Evolutionary conservation across 176 grass and related monocot genomes (phyloP), one percentile per base, ranked within the genome.

Genomic region (Dendrocalamus sinicus): DNA sequence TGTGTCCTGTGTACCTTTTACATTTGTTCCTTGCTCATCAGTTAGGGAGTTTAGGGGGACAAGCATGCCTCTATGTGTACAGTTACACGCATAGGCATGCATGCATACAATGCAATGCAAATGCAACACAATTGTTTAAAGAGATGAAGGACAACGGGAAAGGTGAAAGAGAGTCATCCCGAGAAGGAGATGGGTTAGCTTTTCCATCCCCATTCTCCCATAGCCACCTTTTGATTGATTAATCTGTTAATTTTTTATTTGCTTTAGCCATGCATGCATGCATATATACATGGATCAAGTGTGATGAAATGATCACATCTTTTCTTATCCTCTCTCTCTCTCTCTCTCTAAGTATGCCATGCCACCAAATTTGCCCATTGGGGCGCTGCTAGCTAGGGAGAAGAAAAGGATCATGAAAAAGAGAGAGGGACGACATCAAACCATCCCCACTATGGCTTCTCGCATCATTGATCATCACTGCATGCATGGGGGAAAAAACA

Each of bases 401-500:
- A 84, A 26, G 43, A 28, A 50, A 46, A 28, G 9, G 37, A 76
- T 40, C 43, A 12, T 35, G 43, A 50, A 16, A 44, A 50, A 65
- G 46, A 41, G 44, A 40, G 26, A 40, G 61, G 55, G 70, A 68
- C 55, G 81, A 73, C 75, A 78, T 58, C 45, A n/a, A 82, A 81
- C 69, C 82, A 14, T 41, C 59, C 75, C 76, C 82, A 89, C 77
- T 89, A 70, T 6, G 22, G 24, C 50, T 46, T 19, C n/a, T 44
- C 30, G 62, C 83, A 91, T 75, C 26, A 90, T 87, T 87, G 74
- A 62, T 35, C 75, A 87, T 90, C 59, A 87, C 66, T 73, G 23
- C 71, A 81, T 82, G 68, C 75, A 91, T 69, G 41, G 13, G 60
- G 57, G 50, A 47, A 26, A 40, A 60, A 9, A 52, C 9, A 28